These are phyloP conservation scores for Phanerochaete sordida DNA, from an alignment of 768 basidiomycete species.

Conservation along the genomic window DNA sequence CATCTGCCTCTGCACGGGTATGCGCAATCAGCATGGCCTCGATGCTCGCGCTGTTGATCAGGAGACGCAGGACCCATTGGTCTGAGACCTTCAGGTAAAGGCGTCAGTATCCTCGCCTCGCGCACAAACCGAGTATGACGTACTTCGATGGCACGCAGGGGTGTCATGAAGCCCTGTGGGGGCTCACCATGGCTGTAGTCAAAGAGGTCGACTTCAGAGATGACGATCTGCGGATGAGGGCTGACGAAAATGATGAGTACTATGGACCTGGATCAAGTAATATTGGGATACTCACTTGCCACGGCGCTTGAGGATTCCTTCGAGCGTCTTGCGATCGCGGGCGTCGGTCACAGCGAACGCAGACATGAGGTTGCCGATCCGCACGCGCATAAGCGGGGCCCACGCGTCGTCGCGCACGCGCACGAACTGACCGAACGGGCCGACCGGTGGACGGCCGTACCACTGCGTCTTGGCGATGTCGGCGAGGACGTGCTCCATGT, in stretches of 20 bases:
- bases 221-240: slow-evolving; percentile 55
- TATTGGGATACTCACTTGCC: slow-evolving; percentile 61
- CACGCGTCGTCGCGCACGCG: slow-evolving; percentile 69
- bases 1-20: slow-evolving; percentile 62
- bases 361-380: slow-evolving; percentile 55
- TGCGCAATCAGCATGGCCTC: slow-evolving; percentile 68
- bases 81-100: slow-evolving; percentile 58
- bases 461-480: slow-evolving; percentile 50
- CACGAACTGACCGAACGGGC: slow-evolving; percentile 79
- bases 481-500: slow-evolving; percentile 56
- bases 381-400: slow-evolving; percentile 59
- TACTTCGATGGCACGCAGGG: slow-evolving; percentile 81
- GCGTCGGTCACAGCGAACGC: slow-evolving; percentile 75
- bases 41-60: slow-evolving; percentile 73
- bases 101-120: background rate
- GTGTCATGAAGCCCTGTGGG: slow-evolving; percentile 55
- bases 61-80: slow-evolving; percentile 68
- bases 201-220: slow-evolving; percentile 72
- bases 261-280: background rate
- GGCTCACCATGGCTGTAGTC: slow-evolving; percentile 79
- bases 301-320: slow-evolving; percentile 47
- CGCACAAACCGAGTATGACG: slow-evolving; percentile 17
- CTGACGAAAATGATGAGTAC: slow-evolving; percentile 30
- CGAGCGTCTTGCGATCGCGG: slow-evolving; percentile 56
- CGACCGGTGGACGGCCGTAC: slow-evolving; percentile 65